phyloP scores from a whole-genome alignment of 2,329 filamentous ascomycete genomes.

The Fusarium pseudoanthophilum region DNA sequence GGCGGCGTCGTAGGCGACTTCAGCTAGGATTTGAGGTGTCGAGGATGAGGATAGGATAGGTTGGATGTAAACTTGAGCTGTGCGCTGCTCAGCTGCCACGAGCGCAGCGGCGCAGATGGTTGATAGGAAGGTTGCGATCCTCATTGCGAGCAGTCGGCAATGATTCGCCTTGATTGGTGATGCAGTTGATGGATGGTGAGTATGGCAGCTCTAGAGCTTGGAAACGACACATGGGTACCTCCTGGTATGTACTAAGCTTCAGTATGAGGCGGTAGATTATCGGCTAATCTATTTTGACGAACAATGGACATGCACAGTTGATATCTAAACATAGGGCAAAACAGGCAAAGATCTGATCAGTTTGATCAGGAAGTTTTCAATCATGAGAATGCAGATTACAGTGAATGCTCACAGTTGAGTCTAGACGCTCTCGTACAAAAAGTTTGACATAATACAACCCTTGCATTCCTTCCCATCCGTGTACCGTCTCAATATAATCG shows the following conservation, averaged over 20 bases:
- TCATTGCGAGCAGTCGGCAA: constrained; percentile 51
- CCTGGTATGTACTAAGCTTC: neutral
- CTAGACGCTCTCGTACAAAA: constrained; percentile 22
- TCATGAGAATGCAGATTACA: neutral
- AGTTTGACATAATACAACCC: constrained; percentile 25
- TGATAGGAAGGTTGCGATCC: constrained; percentile 53
- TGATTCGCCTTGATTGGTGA: neutral
- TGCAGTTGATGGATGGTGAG: constrained; percentile 5
- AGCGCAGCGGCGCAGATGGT: constrained; percentile 56
- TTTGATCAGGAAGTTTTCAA: neutral
- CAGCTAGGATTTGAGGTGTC: constrained; percentile 60
- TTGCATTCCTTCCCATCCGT: constrained; percentile 15
- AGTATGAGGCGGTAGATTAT: constrained; percentile 27
- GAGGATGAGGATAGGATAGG: constrained; percentile 53
- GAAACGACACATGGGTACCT: constrained; percentile 36
- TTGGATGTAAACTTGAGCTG: constrained; percentile 65
- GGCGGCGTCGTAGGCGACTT: constrained; percentile 65
- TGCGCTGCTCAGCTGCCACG: constrained; percentile 55
- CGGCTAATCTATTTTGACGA: constrained; percentile 31
- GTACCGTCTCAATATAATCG: constrained; percentile 27
- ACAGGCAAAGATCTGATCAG: neutral
- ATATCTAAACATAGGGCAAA: neutral
- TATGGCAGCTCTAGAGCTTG: constrained; percentile 16
- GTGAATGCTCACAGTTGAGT: constrained; percentile 6
- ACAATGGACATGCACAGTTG: neutral